phyloP scores from a whole-genome alignment of 2,329 filamentous ascomycete species.

The Cercospora sp. region DNA sequence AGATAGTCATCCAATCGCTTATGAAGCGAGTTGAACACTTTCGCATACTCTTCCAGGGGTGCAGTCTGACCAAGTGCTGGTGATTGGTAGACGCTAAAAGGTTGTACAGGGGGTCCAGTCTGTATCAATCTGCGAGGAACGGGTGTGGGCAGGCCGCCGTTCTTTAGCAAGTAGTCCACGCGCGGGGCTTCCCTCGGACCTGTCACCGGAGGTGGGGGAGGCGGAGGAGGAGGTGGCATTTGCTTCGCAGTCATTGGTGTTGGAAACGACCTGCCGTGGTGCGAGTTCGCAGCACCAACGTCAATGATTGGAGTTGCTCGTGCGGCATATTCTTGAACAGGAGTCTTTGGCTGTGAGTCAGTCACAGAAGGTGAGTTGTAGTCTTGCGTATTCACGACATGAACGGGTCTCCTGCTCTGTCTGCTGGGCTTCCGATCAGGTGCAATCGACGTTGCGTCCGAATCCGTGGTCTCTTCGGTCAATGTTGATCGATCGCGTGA shows the following conservation, averaged over 20 bases:
- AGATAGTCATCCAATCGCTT: constrained; percentile 83
- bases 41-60: constrained; percentile 39
- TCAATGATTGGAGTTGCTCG: constrained; percentile 43
- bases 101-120: constrained; percentile 56
- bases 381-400: constrained; percentile 36
- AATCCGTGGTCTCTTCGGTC: constrained; percentile 46
- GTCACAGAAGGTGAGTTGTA: constrained; percentile 44
- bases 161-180: constrained; percentile 88
- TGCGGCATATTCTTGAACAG: constrained; percentile 42
- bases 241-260: constrained; percentile 33
- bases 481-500: constrained; percentile 41
- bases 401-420: constrained; percentile 29
- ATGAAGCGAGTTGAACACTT: constrained; percentile 79
- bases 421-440: constrained; percentile 41
- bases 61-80: constrained; percentile 46
- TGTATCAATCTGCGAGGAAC: constrained; percentile 74
- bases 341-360: constrained; percentile 50
- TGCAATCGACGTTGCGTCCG: constrained; percentile 49
- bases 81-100: constrained; percentile 61
- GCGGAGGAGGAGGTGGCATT: constrained; percentile 60
- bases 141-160: constrained; percentile 73
- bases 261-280: constrained; percentile 43
- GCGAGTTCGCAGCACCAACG: constrained; percentile 45
- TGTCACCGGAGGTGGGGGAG: constrained; percentile 70
- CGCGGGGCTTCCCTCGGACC: constrained; percentile 68